Base-by-base conservation (phyloP, 331 rosid genomes). In the Spiraea crenata region DNA sequence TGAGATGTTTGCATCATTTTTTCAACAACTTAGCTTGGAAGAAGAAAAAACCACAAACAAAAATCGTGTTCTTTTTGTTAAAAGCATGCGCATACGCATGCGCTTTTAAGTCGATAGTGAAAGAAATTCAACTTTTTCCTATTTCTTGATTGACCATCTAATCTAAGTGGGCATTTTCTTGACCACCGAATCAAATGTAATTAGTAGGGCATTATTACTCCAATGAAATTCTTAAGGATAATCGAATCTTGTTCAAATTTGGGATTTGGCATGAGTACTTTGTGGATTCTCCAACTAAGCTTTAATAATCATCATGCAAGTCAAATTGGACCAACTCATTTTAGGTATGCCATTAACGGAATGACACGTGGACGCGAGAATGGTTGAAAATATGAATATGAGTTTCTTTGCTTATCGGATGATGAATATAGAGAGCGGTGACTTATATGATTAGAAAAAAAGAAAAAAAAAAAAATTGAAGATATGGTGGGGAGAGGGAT, bases 81-180 rank as follows among this genome's bases (percentile, higher is more conserved):
- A 71, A 76, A 73, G 87, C 86, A 83, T 79, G 87, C 84, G 79
- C 71, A 60, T 37, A 44, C 71, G 84, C 90, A 83, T 86, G 87
- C 79, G 25, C 46, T 35, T 44, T 77, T 57, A 3, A 5, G 39
- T 38, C 15, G 67, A 56, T 77, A n/a, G 73, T 77, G 75, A 55
- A 65, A 65, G 35, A 31, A 56, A 14, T 63, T 49, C 40, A 48
- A 42, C 31, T 56, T 63, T 11, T 65, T 15, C 51, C 46, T 48
- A 9, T 76, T 62, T 52, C 76, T 84, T 73, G 65, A 37, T 79
- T 82, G 81, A 82, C 79, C 80, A 68, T 70, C 73, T 57, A 57
- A 46, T 47, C 65, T 62, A 78, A 80, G 80, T 81, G 90, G 72
- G 85, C 88, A 61, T 79, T 83, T 25, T 55, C 69, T 72, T 69